Conservation (phyloP, 202 grass and related monocot genomes). For the Musa balbisiana region DNA sequence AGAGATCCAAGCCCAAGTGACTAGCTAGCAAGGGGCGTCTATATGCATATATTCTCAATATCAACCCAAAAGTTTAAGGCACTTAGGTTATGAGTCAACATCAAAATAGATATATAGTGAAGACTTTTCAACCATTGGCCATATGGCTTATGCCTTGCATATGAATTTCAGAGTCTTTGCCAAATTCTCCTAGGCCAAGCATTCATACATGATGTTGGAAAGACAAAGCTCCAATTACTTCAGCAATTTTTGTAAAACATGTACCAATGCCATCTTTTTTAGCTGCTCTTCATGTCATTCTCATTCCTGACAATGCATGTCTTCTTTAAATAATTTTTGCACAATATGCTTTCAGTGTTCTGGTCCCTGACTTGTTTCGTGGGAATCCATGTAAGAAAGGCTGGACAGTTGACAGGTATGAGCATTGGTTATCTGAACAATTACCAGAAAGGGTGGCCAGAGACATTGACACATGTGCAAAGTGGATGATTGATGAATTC, state of each 20-base stretch:
- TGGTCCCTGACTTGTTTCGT: constrained; percentile 89
- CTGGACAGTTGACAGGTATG: constrained; percentile 23
- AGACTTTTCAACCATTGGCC: too few species aligned
- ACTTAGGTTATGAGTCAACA: too few species aligned
- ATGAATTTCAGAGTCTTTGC: too few species aligned
- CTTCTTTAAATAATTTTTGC: background rate
- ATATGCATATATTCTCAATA: too few species aligned
- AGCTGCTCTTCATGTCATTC: background rate
- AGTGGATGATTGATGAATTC: constrained; percentile 77
- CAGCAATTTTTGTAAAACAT: background rate
- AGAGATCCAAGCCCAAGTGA: too few species aligned
- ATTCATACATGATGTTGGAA: too few species aligned
- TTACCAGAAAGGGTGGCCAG: constrained; percentile 33
- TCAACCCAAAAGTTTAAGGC: too few species aligned
- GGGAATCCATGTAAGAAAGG: constrained; percentile 52
- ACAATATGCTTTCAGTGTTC: constrained; percentile 47
- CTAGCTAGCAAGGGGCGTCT: too few species aligned
- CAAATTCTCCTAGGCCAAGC: too few species aligned
- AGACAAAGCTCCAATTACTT: background rate
- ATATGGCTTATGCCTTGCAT: too few species aligned
- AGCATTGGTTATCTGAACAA: constrained; percentile 39
- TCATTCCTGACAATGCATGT: background rate
- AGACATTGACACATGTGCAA: constrained; percentile 56
- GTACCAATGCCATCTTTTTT: background rate
- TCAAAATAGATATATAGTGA: too few species aligned